Evolutionary conservation across 306 rosid species (phyloP), one percentile per base, ranked within the genome.

Genomic region (Senna tora): DNA sequence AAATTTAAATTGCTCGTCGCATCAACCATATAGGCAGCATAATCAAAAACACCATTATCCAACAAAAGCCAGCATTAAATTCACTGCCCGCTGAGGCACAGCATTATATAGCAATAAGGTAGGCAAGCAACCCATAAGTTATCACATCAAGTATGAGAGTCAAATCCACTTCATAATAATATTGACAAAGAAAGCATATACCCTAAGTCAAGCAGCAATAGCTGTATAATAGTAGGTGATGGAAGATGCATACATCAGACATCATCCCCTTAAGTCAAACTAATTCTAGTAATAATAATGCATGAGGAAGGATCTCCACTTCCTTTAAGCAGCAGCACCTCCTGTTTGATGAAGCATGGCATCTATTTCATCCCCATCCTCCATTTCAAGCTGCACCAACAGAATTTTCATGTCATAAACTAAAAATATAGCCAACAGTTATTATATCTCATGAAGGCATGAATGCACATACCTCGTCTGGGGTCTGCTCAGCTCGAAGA

Each of bases 301-400:
- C 49, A 13, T 1, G 17, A 59, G 30, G 45, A 60, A 45, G 14
- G 8, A 8, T 19, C 52, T 17, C 7, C 51, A 19, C 65, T 34
- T 49, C 72, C 49, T 33, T 77, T 81, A 78, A 33, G 69, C 68
- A 55, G 59, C 53, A 71, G 74, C 58, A 55, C 94, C 97, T 74
- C 96, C 96, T 6, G 92, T 88, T 82, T 91, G 95, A 65, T 91
- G 97, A 69, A 91, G 89, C 94, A 91, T 88, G 12, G 95, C 97
- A 34, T 86, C 95, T 0, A 91, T 88, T 57, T 91, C 96, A 61
- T 91, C 97, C 5, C 96, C 97, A 22, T 91, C 97, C 76, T 91
- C 97, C 97, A 91, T 91, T 73, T 91, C 95, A 78, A 91, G 71
- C 96, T 90, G 88, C 72, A 74, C n/a, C 14, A 33, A 53, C 55